phyloP scores from a whole-genome alignment of 768 basidiomycete genomes.

The Suillus placidus region DNA sequence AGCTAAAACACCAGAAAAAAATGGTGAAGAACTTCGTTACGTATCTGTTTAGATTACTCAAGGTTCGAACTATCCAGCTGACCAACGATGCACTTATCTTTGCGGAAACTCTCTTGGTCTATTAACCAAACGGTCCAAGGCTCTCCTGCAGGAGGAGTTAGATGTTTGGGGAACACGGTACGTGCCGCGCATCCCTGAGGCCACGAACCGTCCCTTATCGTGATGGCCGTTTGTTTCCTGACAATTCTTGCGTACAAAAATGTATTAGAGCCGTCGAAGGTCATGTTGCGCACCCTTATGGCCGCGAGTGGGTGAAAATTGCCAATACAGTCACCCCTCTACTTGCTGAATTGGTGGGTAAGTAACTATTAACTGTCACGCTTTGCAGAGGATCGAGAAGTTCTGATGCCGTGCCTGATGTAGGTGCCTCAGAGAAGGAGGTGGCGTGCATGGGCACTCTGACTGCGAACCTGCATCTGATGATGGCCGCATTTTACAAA shows the following conservation, averaged over 20 bases:
- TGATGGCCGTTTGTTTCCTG: conserved; percentile 15
- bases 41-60: conserved; percentile 3
- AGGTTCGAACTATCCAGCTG: conserved; percentile 35
- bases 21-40: conserved; percentile 38
- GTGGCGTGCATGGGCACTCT: conserved; percentile 95
- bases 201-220: conserved; percentile 12
- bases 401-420: conserved; percentile 2
- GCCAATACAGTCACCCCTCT: conserved; percentile 71
- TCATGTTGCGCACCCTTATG: conserved; percentile 88
- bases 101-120: conserved; percentile 96
- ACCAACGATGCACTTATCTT: conserved; percentile 73
- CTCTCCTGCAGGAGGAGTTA: conserved; percentile 81
- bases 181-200: conserved; percentile 19
- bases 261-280: conserved; percentile 75
- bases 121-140: conserved; percentile 70
- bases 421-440: conserved; percentile 87
- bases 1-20: conserved; percentile 39
- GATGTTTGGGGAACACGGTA: conserved; percentile 78
- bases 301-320: conserved; percentile 80
- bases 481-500: conserved; percentile 93
- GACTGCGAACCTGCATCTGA: conserved; percentile 93
- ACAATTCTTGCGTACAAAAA: conserved; percentile 11
- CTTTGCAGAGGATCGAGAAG: not conserved
- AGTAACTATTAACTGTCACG: conserved; percentile 27
- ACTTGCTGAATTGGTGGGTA: conserved; percentile 84